Base-by-base conservation (phyloP, 805 yeast genomes). In the Wickerhamomyces chaumierensis region DNA sequence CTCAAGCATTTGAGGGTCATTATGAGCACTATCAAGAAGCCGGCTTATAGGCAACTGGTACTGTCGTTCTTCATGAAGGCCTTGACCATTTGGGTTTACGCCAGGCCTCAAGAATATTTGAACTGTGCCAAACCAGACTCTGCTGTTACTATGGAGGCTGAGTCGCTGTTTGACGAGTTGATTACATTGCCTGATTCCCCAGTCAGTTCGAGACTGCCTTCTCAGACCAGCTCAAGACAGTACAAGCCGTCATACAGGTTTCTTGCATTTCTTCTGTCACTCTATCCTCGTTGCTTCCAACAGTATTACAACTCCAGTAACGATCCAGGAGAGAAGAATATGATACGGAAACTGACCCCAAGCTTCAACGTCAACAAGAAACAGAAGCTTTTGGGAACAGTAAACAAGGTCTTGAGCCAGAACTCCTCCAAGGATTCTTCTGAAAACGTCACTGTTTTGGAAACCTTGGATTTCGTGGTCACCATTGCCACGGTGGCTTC, bases 41-140 rank as follows among this genome's bases (percentile, higher is more conserved):
- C 67, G 3, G 56, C 71, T 1, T 75, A 71, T 42, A 68, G 67
- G 38, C 66, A 65, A 43, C 39, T 72, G 17, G 43, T 73, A 8
- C 56, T 72, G 34, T 57, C 63, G 33, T 73, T 64, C 42, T 60
- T 74, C 34, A 51, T 73, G n/a, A 65, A 66, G 36, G 54, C 73
- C 3, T 45, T 74, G 7, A 57, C 61, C 41, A 55, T 60, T 32
- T 77, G 82, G 81, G 59, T 71, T 3, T 49, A 66, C 39, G 61
- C 73, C 12, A 60, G 74, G 44, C 70, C 78, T 0, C 39, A 46
- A 5, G 76, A 74, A 37, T 73, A 61, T 42, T 37, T 64, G 15
- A 53, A 51, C 19, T 46, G 47, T 18, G 36, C 53, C 4, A 47
- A 45, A 34, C 39, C 41, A 2, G 54, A 46, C 3, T 43, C 55